These are phyloP conservation scores for Nigrospora osmanthi DNA, from an alignment of 2,329 filamentous ascomycete species.

Conservation along the genomic window DNA sequence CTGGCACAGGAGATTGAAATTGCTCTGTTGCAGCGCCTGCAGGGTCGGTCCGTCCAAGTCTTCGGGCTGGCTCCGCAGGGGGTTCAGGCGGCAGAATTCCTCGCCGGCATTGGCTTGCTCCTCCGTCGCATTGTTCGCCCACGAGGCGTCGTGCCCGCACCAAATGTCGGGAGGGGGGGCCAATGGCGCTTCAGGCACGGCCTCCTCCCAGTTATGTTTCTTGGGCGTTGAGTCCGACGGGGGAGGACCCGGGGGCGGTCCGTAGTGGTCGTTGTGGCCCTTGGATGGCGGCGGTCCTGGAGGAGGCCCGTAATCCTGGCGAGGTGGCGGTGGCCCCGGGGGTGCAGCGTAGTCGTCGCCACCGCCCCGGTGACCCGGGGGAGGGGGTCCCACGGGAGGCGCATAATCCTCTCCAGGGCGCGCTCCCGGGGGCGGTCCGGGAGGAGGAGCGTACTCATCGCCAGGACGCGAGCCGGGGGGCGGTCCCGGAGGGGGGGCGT, in stretches of 20 bases:
- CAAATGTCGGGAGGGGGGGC: slow-evolving; percentile 66
- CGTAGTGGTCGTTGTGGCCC: slow-evolving; percentile 13
- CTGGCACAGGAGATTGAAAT: slow-evolving; percentile 43
- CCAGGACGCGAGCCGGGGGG: slow-evolving; percentile 17
- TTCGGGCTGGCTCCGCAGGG: slow-evolving; percentile 12
- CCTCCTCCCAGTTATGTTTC: slow-evolving; percentile 60
- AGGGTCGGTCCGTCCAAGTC: slow-evolving; percentile 41
- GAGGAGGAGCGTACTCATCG: slow-evolving; percentile 19
- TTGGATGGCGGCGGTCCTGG: slow-evolving; percentile 17
- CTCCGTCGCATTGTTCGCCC: slow-evolving; percentile 61
- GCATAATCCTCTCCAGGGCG: not conserved
- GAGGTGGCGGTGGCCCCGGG: slow-evolving; percentile 16
- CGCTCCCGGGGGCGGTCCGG: slow-evolving; percentile 16
- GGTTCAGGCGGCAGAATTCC: slow-evolving; percentile 55
- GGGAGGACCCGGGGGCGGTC: slow-evolving; percentile 28
- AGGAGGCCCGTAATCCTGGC: not conserved
- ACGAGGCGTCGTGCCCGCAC: slow-evolving; percentile 54
- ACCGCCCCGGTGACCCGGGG: slow-evolving; percentile 20
- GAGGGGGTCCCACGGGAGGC: slow-evolving; percentile 12
- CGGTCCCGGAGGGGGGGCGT: slow-evolving; percentile 25
- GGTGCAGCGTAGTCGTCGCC: slow-evolving; percentile 21
- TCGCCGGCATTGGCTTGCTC: slow-evolving; percentile 57
- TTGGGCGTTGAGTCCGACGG: slow-evolving; percentile 9
- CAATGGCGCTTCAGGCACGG: slow-evolving; percentile 64
- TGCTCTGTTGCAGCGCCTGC: slow-evolving; percentile 38